Conservation (phyloP, 1,139 yeast species). For the Geotrichum reessii region DNA sequence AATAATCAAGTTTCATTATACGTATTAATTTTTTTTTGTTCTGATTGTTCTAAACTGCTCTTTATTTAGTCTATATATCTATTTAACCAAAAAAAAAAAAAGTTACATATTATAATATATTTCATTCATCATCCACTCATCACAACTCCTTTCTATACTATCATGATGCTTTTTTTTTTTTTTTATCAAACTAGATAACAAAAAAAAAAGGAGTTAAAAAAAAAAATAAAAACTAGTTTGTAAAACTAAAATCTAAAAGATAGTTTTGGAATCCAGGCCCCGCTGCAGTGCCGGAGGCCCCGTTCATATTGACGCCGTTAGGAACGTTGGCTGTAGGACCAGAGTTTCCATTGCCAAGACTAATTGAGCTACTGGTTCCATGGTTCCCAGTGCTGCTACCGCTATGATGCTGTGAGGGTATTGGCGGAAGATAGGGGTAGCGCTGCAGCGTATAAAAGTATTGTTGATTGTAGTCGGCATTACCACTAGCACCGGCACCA, state of each 20-base stretch:
- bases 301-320: neutral
- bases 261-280: neutral
- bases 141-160: neutral
- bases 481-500: neutral
- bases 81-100: too few relatives aligned
- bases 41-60: too few relatives aligned
- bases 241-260: slow-evolving; percentile 1
- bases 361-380: neutral
- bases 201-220: neutral
- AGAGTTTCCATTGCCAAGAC: too few relatives aligned
- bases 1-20: too few relatives aligned
- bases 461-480: neutral
- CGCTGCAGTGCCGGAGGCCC: neutral
- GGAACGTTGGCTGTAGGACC: too few relatives aligned
- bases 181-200: neutral
- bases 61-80: too few relatives aligned
- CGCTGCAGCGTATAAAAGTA: neutral
- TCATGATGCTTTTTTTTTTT: neutral
- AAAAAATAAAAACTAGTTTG: neutral
- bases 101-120: too few relatives aligned
- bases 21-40: too few relatives aligned
- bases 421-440: neutral
- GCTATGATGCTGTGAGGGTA: neutral
- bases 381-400: neutral
- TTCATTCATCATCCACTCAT: neutral